Evolutionary conservation across 371 early-diverging fungal genomes (phyloP), one percentile per base, ranked within the genome.

Genomic region (Mucor plumbeus): DNA sequence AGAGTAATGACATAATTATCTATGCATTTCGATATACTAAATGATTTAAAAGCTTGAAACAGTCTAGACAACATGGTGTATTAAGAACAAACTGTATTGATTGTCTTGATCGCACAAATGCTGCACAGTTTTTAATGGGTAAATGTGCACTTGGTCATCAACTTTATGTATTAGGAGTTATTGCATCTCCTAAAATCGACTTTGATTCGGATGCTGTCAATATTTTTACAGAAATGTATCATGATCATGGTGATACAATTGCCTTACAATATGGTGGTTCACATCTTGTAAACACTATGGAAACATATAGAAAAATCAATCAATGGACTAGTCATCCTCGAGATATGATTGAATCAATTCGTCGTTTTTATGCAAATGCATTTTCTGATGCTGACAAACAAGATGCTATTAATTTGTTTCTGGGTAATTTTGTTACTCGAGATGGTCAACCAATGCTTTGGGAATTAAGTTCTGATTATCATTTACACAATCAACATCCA

Each of bases 261-360:
- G 99, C 99, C 1, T 75, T 99, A 17, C 99, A 99, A 75, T 99
- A 99, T 78, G 98, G 99, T 55, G 99, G 99, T 5, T 97, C 99
- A 1, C 94, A 96, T 78, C 83, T 99, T 35, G 99, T 99, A 19
- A 99, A 98, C 71, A 98, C 98, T 7, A 95, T 98, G 89, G 95
- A 96, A 69, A 96, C 97, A 0, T 99, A 99, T 72, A 87, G 97
- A 39, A 94, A 96, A 67, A 95, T 93, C 66, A 94, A 92, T 57
- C 93, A 91, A 61, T 95, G 96, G 97, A 92, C 95, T 1, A 94
- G 92, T 64, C 97, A 97, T 63, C 94, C 96, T 15, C 82, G 98
- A 19, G 99, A 99, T 63, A 94, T 97, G 89, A 91, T 98, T 65
- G 98, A 98, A 72, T 91, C 93, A 7, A 88, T 98, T 55, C 79